phyloP scores from a whole-genome alignment of 2,329 filamentous ascomycete species.

The Thermomyces lanuginosus region DNA sequence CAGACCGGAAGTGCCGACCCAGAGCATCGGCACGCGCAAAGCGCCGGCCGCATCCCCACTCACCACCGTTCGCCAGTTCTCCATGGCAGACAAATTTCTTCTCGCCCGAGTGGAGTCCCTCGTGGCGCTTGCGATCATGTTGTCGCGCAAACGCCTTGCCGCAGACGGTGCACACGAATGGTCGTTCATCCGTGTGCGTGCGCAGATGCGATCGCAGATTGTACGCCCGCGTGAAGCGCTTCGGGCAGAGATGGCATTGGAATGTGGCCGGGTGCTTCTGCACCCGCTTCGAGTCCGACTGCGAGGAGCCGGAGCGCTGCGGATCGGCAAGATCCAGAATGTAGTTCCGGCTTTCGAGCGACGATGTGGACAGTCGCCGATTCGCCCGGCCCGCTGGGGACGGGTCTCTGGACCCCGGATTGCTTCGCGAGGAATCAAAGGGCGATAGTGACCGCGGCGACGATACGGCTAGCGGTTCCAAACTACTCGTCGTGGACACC shows the following conservation, averaged over 20 bases:
- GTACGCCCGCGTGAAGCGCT: constrained; percentile 90
- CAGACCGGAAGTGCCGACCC: constrained; percentile 84
- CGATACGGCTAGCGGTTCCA: constrained; percentile 16
- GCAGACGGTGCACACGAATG: constrained; percentile 93
- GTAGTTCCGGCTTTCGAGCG: constrained; percentile 48
- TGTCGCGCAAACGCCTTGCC: constrained; percentile 95
- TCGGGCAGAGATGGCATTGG: constrained; percentile 83
- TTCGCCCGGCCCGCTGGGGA: constrained; percentile 29
- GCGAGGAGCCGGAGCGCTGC: constrained; percentile 51
- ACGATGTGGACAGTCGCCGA: constrained; percentile 29
- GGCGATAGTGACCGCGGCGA: constrained; percentile 31
- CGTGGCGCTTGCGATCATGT: constrained; percentile 92
- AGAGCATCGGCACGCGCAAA: constrained; percentile 93
- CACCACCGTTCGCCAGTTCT: constrained; percentile 62
- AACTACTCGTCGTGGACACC: constrained; percentile 16
- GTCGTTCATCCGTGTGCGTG: constrained; percentile 91
- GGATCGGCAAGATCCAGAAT: constrained; percentile 87
- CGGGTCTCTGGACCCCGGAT: constrained; percentile 27
- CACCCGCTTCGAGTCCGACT: constrained; percentile 56
- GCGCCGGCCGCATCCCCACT: constrained; percentile 84
- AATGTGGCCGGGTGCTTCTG: constrained; percentile 98
- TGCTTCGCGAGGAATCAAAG: constrained; percentile 20
- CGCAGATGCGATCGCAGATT: constrained; percentile 89
- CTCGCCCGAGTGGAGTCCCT: constrained; percentile 88
- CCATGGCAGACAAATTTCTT: constrained; percentile 98